These are phyloP conservation scores for Candida anglica DNA, from an alignment of 805 yeast genomes.

Conservation along the genomic window DNA sequence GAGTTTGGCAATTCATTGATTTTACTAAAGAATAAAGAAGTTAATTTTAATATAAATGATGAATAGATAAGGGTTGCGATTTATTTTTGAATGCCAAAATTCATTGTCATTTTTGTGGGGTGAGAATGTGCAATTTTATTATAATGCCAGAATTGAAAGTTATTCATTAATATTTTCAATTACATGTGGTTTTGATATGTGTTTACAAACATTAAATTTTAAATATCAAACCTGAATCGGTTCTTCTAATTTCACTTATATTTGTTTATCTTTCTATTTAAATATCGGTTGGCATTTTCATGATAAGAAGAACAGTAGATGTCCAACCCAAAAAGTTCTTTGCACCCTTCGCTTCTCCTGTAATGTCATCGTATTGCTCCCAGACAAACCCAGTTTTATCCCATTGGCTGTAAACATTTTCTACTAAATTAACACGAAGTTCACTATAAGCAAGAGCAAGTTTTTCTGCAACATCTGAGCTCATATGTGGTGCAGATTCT, in stretches of 20 bases:
- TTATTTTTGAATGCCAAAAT: no score
- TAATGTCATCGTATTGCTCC: slow-evolving; percentile 82
- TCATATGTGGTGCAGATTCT: slow-evolving; percentile 21
- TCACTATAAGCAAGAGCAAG: slow-evolving; percentile 42
- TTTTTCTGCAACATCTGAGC: slow-evolving; percentile 36
- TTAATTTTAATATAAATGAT: no score
- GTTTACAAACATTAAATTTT: no score
- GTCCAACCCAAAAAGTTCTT: slow-evolving; percentile 96
- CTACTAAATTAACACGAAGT: slow-evolving; percentile 64
- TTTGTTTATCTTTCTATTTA: slow-evolving; percentile 2
- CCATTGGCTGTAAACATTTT: slow-evolving; percentile 70
- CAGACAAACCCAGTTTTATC: slow-evolving; percentile 73
- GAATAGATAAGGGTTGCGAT: no score
- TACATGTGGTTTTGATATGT: no score
- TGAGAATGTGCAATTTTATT: no score
- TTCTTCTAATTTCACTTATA: neutral
- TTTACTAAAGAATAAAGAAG: no score
- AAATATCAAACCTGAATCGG: no score
- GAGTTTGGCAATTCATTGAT: no score
- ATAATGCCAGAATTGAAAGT: no score
- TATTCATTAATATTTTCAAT: no score
- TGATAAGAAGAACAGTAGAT: slow-evolving; percentile 70
- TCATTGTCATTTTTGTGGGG: no score
- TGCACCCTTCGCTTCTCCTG: slow-evolving; percentile 77
- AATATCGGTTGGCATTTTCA: slow-evolving; percentile 70